phyloP scores from a whole-genome alignment of 2,329 filamentous ascomycete species.

The Lecanosticta acicola region DNA sequence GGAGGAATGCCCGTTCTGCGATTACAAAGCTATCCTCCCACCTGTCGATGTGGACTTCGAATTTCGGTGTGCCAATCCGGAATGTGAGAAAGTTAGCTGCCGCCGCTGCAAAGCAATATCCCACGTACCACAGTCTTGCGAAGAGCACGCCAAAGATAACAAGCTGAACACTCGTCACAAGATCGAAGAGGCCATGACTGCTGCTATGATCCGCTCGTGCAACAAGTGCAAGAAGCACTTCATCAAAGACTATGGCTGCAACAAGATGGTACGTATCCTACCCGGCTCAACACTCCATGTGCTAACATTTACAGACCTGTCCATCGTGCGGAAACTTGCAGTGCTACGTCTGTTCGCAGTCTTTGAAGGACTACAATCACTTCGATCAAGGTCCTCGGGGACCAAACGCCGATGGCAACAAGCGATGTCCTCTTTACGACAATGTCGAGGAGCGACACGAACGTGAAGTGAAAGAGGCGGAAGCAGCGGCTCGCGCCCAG shows the following conservation, averaged over 20 bases:
- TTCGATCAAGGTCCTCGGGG: conserved; percentile 53
- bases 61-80: conserved; percentile 63
- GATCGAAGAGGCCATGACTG: conserved; percentile 80
- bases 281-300: neutral
- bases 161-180: conserved; percentile 57
- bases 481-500: conserved; percentile 52
- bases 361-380: conserved; percentile 60
- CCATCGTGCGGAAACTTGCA: conserved; percentile 51
- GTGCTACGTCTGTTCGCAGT: conserved; percentile 66
- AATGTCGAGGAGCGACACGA: conserved; percentile 51
- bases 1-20: conserved; percentile 73
- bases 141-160: conserved; percentile 56
- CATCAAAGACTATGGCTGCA: conserved; percentile 73
- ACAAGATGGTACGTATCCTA: conserved; percentile 58
- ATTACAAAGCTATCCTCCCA: conserved; percentile 68
- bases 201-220: conserved; percentile 70
- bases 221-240: conserved; percentile 68
- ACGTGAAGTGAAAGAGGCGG: conserved; percentile 58
- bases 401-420: conserved; percentile 34
- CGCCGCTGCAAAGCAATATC: conserved; percentile 59
- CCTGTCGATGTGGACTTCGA: conserved; percentile 63
- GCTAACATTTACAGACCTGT: conserved; percentile 44
- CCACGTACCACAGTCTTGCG: conserved; percentile 68
- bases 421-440: conserved; percentile 62
- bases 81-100: conserved; percentile 53